These are phyloP conservation scores for Ascochyta pisi DNA, from an alignment of 2,329 filamentous ascomycete species.

Conservation along the genomic window DNA sequence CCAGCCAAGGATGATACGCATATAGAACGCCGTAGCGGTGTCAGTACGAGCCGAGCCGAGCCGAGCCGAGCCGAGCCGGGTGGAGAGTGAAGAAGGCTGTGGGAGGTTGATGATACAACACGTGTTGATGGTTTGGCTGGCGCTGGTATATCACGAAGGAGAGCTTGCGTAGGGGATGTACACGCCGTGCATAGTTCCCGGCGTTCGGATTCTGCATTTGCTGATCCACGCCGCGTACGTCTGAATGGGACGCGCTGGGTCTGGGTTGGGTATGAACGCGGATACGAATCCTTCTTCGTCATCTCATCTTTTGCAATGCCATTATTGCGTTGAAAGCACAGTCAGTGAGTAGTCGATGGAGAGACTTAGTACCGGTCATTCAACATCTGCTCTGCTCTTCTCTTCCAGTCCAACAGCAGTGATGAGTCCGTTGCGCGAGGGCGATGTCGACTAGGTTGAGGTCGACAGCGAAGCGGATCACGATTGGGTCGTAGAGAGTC, in stretches of 20 bases:
- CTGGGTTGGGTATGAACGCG: no score
- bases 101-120: not conserved
- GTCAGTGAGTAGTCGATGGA: no score
- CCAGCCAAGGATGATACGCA: constrained; percentile 49
- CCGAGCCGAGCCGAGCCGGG: not conserved
- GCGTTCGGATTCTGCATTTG: no score
- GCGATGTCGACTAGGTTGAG: constrained; percentile 24
- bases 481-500: constrained; percentile 17
- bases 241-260: no score
- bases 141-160: no score
- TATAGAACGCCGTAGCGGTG: constrained; percentile 38
- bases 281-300: no score
- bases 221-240: no score
- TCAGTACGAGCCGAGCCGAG: not conserved
- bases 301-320: no score
- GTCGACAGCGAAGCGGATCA: constrained; percentile 20
- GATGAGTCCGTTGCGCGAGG: constrained; percentile 13
- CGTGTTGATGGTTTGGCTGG: no score
- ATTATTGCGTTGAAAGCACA: no score
- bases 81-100: constrained; percentile 31
- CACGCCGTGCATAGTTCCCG: no score
- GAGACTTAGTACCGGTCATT: constrained; percentile 10
- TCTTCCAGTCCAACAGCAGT: constrained; percentile 15
- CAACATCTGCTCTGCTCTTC: constrained; percentile 17
- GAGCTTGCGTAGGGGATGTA: no score